Evolutionary conservation across 208 protist genomes (phyloP).

Genomic region (Vickermania spadyakhi): DNA sequence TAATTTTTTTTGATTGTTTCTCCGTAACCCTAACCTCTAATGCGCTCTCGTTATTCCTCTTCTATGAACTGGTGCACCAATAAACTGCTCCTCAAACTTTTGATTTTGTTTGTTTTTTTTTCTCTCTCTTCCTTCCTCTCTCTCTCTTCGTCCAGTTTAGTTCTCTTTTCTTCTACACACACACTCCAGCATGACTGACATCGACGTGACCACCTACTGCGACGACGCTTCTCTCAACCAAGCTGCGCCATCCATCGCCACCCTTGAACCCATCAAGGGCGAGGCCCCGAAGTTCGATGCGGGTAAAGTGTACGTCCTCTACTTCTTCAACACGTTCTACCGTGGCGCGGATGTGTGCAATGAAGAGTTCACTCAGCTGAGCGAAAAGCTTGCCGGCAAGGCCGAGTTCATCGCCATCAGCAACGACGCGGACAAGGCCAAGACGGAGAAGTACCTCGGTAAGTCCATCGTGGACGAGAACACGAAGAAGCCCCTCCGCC

Average conservation of each 20-base stretch:
- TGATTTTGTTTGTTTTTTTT: no score
- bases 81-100: no score
- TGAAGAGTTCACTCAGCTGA: conserved; percentile 82
- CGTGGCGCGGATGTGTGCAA: conserved; percentile 82
- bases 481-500: conserved; percentile 81
- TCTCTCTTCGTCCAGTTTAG: no score
- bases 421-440: conserved; percentile 81
- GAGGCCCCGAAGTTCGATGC: conserved; percentile 36
- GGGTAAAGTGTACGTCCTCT: conserved; percentile 78
- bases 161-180: no score
- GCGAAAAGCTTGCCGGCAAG: conserved; percentile 60
- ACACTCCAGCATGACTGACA: conserved; percentile 9
- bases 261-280: conserved; percentile 61
- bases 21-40: no score
- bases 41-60: no score
- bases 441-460: conserved; percentile 87
- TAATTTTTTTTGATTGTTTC: no score
- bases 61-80: no score
- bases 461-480: conserved; percentile 87
- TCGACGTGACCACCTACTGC: conserved; percentile 84
- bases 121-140: no score
- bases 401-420: conserved; percentile 81
- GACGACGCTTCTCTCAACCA: conserved; percentile 73
- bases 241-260: conserved; percentile 45
- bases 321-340: conserved; percentile 92